Evolutionary conservation across 345 rosid genomes (phyloP).

Genomic region (Noccaea caerulescens): DNA sequence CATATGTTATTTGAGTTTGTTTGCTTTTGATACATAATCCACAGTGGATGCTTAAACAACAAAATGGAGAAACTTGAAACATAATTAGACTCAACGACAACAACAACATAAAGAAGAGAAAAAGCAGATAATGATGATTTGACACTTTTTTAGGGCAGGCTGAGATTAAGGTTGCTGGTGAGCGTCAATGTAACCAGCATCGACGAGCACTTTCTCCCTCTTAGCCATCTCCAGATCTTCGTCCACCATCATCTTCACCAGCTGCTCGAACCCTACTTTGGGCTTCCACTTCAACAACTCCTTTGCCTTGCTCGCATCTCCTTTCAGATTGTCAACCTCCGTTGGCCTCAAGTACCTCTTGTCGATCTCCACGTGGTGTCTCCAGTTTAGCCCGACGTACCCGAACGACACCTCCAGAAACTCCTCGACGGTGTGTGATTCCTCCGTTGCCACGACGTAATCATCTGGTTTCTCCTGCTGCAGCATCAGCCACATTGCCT

Average conservation of each 20-base stretch:
- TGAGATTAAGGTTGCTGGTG: slow-evolving; percentile 74
- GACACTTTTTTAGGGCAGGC: neutral
- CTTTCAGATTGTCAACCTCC: slow-evolving; percentile 62
- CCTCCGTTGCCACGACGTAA: slow-evolving; percentile 90
- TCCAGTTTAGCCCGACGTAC: slow-evolving; percentile 61
- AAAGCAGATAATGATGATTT: neutral
- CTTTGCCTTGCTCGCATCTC: slow-evolving; percentile 59
- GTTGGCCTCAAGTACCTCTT: slow-evolving; percentile 64
- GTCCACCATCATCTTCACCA: slow-evolving; percentile 95
- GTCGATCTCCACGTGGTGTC: slow-evolving; percentile 59
- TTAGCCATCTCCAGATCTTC: slow-evolving; percentile 80
- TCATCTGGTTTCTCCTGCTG: slow-evolving; percentile 88
- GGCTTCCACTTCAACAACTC: slow-evolving; percentile 72
- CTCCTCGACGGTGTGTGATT: slow-evolving; percentile 85
- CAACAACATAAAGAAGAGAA: neutral
- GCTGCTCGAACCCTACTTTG: slow-evolving; percentile 71
- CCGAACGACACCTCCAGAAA: slow-evolving; percentile 79
- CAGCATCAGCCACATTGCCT: slow-evolving; percentile 96
- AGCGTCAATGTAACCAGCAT: slow-evolving; percentile 86
- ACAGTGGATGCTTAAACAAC: slow-evolving; percentile 24
- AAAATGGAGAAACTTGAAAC: neutral
- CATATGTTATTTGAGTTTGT: slow-evolving; percentile 18
- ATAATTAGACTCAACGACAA: neutral
- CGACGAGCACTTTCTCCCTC: slow-evolving; percentile 93
- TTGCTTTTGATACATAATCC: slow-evolving; percentile 26